Evolutionary conservation across 2,329 filamentous ascomycete genomes (phyloP).

Genomic region (Fusarium hostae): DNA sequence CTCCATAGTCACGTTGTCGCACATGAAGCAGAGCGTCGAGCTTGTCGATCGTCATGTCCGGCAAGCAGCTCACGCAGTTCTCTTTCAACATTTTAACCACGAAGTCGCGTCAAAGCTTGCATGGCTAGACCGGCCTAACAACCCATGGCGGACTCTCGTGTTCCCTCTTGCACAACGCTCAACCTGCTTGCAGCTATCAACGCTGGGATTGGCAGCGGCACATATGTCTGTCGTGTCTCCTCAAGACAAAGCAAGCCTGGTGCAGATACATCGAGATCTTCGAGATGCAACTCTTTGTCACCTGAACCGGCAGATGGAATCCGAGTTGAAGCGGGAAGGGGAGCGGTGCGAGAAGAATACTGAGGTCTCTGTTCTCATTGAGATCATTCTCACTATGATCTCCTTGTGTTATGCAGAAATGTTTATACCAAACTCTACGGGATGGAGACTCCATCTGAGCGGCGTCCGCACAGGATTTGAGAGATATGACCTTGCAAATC

Average conservation of each 20-base stretch:
- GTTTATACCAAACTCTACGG: not conserved
- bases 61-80: not conserved
- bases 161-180: not conserved
- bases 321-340: not conserved
- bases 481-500: not conserved
- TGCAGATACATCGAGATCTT: not conserved
- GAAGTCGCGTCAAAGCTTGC: not conserved
- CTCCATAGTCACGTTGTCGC: not conserved
- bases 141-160: slow-evolving; percentile 1
- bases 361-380: not conserved
- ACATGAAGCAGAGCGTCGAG: not conserved
- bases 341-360: not conserved
- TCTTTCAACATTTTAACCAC: not conserved
- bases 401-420: not conserved
- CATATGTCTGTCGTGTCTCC: not conserved
- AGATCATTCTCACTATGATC: not conserved
- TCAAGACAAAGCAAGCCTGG: not conserved
- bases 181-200: not conserved
- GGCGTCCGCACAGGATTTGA: not conserved
- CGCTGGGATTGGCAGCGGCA: not conserved
- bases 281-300: not conserved
- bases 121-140: not conserved
- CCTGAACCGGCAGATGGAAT: not conserved
- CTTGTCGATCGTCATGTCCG: not conserved
- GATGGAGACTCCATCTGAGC: not conserved